Conservation (phyloP, 768 basidiomycete species). For the Boletus edulis region DNA sequence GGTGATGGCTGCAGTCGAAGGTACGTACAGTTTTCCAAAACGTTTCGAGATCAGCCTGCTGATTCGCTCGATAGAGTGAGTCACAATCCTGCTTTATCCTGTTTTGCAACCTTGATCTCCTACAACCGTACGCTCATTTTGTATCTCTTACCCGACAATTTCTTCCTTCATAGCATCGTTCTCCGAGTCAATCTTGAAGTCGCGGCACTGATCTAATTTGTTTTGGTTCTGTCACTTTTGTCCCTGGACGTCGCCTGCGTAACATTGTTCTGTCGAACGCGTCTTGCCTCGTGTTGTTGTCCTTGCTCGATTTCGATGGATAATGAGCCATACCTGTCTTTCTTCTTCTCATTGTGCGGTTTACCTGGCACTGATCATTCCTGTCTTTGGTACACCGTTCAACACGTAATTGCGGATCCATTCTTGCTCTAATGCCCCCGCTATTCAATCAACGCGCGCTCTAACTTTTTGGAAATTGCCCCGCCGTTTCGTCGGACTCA, state of each 20-base stretch:
- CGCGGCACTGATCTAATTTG: slow-evolving; percentile 33
- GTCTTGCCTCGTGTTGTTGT: slow-evolving; percentile 16
- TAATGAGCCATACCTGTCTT: slow-evolving; percentile 11
- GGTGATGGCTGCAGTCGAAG: slow-evolving; percentile 96
- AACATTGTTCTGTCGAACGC: slow-evolving; percentile 8
- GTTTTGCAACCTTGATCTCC: slow-evolving; percentile 19
- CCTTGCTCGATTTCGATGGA: slow-evolving; percentile 20
- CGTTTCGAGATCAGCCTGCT: slow-evolving; percentile 2
- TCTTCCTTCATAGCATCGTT: slow-evolving; percentile 31
- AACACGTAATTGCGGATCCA: slow-evolving; percentile 28
- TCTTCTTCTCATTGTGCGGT: slow-evolving; percentile 8
- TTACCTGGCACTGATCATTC: slow-evolving; percentile 13
- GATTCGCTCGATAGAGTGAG: slow-evolving; percentile 60
- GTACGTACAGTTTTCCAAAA: slow-evolving; percentile 40
- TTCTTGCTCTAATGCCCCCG: slow-evolving; percentile 19
- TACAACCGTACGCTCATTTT: slow-evolving; percentile 28
- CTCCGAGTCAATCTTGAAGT: slow-evolving; percentile 36
- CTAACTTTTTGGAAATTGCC: slow-evolving; percentile 9
- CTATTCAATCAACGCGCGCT: not conserved
- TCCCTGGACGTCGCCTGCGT: slow-evolving; percentile 3
- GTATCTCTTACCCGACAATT: slow-evolving; percentile 10
- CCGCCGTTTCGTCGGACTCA: not conserved
- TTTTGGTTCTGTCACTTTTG: slow-evolving; percentile 11
- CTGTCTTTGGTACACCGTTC: slow-evolving; percentile 22
- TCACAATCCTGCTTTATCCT: slow-evolving; percentile 30